A percentile compares a stretch with the other conserved stretches of the same genome.
These are phyloP conservation scores for Dysphania ambrosioides DNA, from an alignment of 148 eudicot species.

Conservation along the genomic window DNA sequence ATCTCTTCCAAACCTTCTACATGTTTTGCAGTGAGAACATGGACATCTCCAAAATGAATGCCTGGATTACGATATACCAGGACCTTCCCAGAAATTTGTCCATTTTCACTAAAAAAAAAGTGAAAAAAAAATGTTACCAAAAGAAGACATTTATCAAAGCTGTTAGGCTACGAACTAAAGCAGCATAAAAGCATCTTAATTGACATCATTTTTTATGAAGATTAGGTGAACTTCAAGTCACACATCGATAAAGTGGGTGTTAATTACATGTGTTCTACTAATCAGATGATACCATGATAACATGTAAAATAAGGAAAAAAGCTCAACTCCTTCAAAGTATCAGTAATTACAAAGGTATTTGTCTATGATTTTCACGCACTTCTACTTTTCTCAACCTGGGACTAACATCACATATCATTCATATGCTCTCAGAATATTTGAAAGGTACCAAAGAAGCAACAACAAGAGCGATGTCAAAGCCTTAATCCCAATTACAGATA, in stretches of 20 bases:
- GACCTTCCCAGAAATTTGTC: constrained; percentile 52
- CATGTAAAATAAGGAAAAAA: background rate
- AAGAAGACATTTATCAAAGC: background rate
- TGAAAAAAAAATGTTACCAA: background rate
- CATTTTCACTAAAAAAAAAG: constrained; percentile 43
- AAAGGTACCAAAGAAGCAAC: background rate
- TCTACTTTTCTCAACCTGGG: background rate
- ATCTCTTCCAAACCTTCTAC: constrained; percentile 40
- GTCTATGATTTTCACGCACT: background rate
- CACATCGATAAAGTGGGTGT: background rate
- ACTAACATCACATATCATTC: background rate
- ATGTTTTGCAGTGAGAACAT: constrained; percentile 46
- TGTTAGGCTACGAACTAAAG: background rate
- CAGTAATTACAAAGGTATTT: background rate
- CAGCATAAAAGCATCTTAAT: background rate
- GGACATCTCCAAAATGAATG: constrained; percentile 65
- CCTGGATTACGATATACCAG: constrained; percentile 73
- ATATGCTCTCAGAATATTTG: background rate
- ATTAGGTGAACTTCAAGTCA: background rate
- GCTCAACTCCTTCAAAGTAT: background rate
- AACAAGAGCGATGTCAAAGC: background rate
- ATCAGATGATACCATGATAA: background rate
- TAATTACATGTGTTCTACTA: background rate
- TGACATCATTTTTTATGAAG: background rate
- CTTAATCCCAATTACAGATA: background rate